Percentiles rank a stretch among this genome's conserved stretches.
Evolutionary conservation across 2,329 filamentous ascomycete species (phyloP).

Genomic region (Polychaeton citri): DNA sequence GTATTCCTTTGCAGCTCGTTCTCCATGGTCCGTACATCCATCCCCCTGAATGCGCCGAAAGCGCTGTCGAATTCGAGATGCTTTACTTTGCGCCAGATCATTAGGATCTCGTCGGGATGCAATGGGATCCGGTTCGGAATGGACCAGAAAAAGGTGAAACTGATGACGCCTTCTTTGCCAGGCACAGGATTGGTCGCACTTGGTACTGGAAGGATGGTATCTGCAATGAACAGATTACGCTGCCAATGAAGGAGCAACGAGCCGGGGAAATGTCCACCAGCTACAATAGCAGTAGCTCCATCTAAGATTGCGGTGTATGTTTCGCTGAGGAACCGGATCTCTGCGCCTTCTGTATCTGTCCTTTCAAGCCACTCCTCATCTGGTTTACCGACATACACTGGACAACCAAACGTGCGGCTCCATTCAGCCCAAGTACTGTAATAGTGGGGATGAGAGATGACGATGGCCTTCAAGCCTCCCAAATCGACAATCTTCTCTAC

Average conservation of each 20-base stretch:
- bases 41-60: too few relatives aligned
- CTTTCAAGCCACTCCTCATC: constrained; percentile 52
- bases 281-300: constrained; percentile 46
- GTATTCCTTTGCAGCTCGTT: too few relatives aligned
- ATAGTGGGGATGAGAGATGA: constrained; percentile 55
- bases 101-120: too few relatives aligned
- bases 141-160: too few relatives aligned
- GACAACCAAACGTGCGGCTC: constrained; percentile 53
- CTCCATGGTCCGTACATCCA: too few relatives aligned
- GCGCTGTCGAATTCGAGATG: too few relatives aligned
- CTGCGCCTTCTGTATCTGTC: constrained; percentile 22
- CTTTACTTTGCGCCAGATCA: too few relatives aligned
- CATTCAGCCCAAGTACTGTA: constrained; percentile 63
- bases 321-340: constrained; percentile 31
- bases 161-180: too few relatives aligned
- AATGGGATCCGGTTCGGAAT: too few relatives aligned
- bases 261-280: constrained; percentile 67
- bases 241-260: constrained; percentile 53
- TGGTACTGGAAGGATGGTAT: too few relatives aligned
- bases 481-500: constrained; percentile 22
- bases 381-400: constrained; percentile 52
- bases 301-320: constrained; percentile 18
- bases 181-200: too few relatives aligned
- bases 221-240: constrained; percentile 46
- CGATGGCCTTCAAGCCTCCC: constrained; percentile 56